These are phyloP conservation scores for Herpotrichia juniperi DNA, from an alignment of 2,329 filamentous ascomycete genomes.

Conservation along the genomic window DNA sequence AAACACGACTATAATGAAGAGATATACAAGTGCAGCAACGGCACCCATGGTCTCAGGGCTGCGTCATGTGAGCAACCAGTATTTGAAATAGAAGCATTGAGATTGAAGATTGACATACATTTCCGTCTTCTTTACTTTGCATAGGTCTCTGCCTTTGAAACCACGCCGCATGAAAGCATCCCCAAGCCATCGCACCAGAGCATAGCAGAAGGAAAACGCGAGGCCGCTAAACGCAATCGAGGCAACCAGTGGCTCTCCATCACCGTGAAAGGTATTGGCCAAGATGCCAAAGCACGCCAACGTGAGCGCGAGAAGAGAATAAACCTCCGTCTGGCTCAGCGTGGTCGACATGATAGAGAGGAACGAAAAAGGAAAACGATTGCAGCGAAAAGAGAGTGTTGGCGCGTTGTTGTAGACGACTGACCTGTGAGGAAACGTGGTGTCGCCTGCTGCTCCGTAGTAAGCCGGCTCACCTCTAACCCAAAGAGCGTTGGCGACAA, in stretches of 20 bases:
- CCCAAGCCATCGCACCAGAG: slow-evolving; percentile 92
- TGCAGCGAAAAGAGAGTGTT: neutral
- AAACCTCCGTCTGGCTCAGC: slow-evolving; percentile 61
- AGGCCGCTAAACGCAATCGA: slow-evolving; percentile 85
- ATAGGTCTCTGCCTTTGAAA: slow-evolving; percentile 87
- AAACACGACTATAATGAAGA: slow-evolving; percentile 87
- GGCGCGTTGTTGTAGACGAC: neutral
- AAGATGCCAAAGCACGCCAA: slow-evolving; percentile 75
- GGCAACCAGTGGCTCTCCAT: slow-evolving; percentile 87
- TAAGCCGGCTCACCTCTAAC: slow-evolving; percentile 24
- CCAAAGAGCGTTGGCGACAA: slow-evolving; percentile 36
- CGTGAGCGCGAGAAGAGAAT: slow-evolving; percentile 67
- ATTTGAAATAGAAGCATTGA: neutral
- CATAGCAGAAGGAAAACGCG: slow-evolving; percentile 81
- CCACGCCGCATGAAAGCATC: slow-evolving; percentile 87
- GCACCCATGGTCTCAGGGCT: slow-evolving; percentile 96
- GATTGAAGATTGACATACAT: slow-evolving; percentile 60
- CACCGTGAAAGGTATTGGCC: slow-evolving; percentile 78
- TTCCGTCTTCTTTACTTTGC: slow-evolving; percentile 75
- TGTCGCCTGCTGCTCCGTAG: too few species aligned
- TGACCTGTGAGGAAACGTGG: neutral
- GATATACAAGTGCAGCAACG: slow-evolving; percentile 89
- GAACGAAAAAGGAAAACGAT: slow-evolving; percentile 3
- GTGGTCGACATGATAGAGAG: slow-evolving; percentile 31
- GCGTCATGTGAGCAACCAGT: slow-evolving; percentile 22